Evolutionary conservation across 345 rosid species (phyloP), one percentile per base, ranked within the genome.

Genomic region (Gossypium herbaceum): DNA sequence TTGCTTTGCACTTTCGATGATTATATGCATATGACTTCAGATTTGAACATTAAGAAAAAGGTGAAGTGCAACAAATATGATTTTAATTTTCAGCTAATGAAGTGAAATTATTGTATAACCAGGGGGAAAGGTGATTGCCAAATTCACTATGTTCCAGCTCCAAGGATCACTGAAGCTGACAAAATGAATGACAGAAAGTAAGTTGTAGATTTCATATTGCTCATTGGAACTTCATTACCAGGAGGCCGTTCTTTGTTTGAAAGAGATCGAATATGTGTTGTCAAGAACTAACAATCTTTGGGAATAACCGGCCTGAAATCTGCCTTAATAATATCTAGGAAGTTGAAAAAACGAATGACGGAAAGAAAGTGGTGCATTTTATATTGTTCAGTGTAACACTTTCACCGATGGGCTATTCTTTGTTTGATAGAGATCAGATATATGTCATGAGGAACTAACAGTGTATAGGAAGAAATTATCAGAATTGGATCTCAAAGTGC

Each of bases 41-140:
- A 72, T 11, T 19, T 66, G 64, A 29, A 48, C 51, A 29, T 43
- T 39, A 57, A 43, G 34, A 15, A 16, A 65, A 56, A 65, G 41
- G 41, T 58, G 43, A 10, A 63, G 20, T 45, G 63, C 10, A 75
- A 12, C 43, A 43, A 57, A 75, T 39, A 27, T 73, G 61, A 22
- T 75, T 3, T 29, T 67, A 41, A n/a, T 20, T 57, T 17, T 24
- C 24, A 12, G 34, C 64, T 77, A 73, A 72, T 78, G 16, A 54
- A 75, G 19, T 71, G 61, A 65, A 65, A 59, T 4, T 43, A 54
- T 79, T 69, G 41, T 86, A 73, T 63, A 50, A 83, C 62, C 86
- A 91, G 97, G 83, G 92, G 91, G 54, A 89, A 95, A 83, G 98
- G 96, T 71, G 94, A 93, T 78, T 91, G 88, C 83, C 99, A 93